Evolutionary conservation across 2,329 filamentous ascomycete species (phyloP), one percentile per base, ranked within the genome.

Genomic region (Stagonosporopsis tanaceti): DNA sequence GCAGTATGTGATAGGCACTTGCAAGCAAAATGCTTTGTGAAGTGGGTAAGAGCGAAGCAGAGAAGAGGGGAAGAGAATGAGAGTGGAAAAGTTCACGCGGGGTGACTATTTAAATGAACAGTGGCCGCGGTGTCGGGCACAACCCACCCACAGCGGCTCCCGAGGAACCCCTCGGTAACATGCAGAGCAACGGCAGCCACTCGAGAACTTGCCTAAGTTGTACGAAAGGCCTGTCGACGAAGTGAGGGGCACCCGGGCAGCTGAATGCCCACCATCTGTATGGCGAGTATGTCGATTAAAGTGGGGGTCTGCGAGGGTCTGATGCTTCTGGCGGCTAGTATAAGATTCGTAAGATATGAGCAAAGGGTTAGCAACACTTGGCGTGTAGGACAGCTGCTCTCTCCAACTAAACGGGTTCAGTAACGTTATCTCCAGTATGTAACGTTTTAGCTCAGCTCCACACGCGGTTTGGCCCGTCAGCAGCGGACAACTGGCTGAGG

Each of bases 241-340:
- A 50, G 22, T 27, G 48, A 40, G 54, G 54, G 39, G 48, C 44
- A 53, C 44, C 45, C 39, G 45, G 28, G 34, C 48, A 57, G 54
- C 50, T 53, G 54, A 50, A 24, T 30, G n/a, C 44, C 40, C 45
- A 46, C 39, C 44, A 40, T 35, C 34, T 32, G 46, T 57, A 58
- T 60, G 63, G 61, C 46, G 60, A 51, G 61, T 53, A 47, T 53
- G 50, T 53, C 47, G 47, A 56, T 56, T 69, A 67, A 72, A 70
- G 68, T 66, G 70, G 69, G 61, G 60, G 38, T 37, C 35, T 39
- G 32, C 50, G 56, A 63, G 66, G 63, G 60, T 57, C 35, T 61
- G 62, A 60, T 62, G 59, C 64, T 60, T 61, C 53, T 63, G 61
- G 57, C 65, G 66, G 63, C 54, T 70, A 69, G 64, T 37, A 62